Conservation (phyloP, 192 early-diverging fungal genomes). For the Borealophlyctis nickersoniae region DNA sequence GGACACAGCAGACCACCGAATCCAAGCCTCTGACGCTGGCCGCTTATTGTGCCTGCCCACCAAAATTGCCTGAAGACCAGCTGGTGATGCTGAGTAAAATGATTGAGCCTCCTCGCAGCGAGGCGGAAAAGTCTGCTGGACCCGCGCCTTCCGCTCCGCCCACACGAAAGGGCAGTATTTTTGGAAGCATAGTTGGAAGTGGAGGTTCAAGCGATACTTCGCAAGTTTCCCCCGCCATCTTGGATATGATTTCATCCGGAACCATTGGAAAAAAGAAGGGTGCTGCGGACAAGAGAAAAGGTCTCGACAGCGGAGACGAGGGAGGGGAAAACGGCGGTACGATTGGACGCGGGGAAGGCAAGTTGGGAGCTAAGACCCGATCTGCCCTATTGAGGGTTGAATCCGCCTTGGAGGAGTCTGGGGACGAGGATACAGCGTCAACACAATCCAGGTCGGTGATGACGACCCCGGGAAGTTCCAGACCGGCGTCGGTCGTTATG, state of each 20-base stretch:
- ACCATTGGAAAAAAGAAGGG: background rate
- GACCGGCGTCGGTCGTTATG: too few species aligned
- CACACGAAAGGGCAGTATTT: background rate
- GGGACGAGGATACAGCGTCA: too few species aligned
- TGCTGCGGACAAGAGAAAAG: too few species aligned
- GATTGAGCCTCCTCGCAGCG: slow-evolving; percentile 16
- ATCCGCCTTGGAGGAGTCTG: too few species aligned
- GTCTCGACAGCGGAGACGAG: too few species aligned
- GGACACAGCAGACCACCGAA: slow-evolving; percentile 3
- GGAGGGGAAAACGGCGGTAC: too few species aligned
- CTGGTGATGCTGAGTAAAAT: slow-evolving; percentile 19
- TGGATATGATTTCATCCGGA: background rate
- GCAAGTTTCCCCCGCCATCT: background rate
- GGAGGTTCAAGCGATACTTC: background rate
- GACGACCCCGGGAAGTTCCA: too few species aligned
- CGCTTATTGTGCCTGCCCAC: slow-evolving; percentile 28
- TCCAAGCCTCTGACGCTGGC: slow-evolving; percentile 26
- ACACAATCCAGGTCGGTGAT: too few species aligned
- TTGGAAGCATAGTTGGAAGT: background rate
- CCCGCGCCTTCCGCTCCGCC: too few species aligned
- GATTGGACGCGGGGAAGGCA: too few species aligned
- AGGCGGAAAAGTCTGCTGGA: background rate
- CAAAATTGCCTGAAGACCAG: slow-evolving; percentile 26
- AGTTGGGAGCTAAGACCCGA: too few species aligned
- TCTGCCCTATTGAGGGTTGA: too few species aligned